Conservation (phyloP, 805 yeast genomes). For the Priceomyces castillae region DNA sequence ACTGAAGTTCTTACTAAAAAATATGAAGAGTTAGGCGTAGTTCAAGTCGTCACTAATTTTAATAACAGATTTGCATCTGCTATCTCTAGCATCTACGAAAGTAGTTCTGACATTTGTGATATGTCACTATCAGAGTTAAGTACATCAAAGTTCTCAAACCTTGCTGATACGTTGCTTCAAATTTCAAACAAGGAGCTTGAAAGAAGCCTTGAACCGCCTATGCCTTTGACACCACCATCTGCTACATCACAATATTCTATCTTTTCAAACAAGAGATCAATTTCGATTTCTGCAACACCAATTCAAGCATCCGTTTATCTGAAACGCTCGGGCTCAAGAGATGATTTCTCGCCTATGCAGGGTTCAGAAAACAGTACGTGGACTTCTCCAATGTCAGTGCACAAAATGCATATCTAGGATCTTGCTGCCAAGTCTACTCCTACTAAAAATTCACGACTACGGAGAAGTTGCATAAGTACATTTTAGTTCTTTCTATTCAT, state of each 20-base stretch:
- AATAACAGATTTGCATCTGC: conserved; percentile 13
- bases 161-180: conserved; percentile 27
- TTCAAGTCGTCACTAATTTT: conserved; percentile 42
- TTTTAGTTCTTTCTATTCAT: not conserved
- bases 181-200: conserved; percentile 14
- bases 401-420: conserved; percentile 8
- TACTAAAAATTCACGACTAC: not conserved
- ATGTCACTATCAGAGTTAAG: conserved; percentile 6
- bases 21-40: conserved; percentile 51
- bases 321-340: conserved; percentile 7
- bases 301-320: conserved; percentile 16
- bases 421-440: not conserved
- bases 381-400: conserved; percentile 11
- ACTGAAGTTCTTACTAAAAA: conserved; percentile 53
- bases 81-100: conserved; percentile 22
- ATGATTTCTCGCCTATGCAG: conserved; percentile 10
- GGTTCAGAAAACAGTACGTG: conserved; percentile 6
- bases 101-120: conserved; percentile 9
- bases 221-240: conserved; percentile 41
- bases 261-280: conserved; percentile 28
- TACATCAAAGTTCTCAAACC: conserved; percentile 15
- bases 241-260: conserved; percentile 41
- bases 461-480: conserved; percentile 1
- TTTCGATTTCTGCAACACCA: conserved; percentile 23
- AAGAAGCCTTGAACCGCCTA: conserved; percentile 1